A percentile compares a stretch with the other conserved stretches of the same genome.
Evolutionary conservation across 1,284 basidiomycete species (phyloP).

Genomic region (Cronartium ribicola): DNA sequence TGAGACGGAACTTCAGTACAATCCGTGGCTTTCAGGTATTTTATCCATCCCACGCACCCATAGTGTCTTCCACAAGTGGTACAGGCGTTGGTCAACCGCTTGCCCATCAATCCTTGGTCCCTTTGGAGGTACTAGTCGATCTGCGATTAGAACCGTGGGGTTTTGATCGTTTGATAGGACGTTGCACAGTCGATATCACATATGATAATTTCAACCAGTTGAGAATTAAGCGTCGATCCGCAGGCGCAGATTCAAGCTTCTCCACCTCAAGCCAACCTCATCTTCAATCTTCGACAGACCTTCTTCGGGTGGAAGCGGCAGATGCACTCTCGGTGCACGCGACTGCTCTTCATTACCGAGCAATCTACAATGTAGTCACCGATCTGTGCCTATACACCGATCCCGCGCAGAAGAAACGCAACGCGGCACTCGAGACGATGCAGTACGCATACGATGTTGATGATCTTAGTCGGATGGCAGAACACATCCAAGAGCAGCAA

Average conservation of each 20-base stretch:
- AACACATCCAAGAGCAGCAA: conserved; percentile 41
- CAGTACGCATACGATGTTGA: conserved; percentile 57
- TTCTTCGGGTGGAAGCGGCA: conserved; percentile 36
- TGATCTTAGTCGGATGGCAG: conserved; percentile 39
- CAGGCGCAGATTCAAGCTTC: conserved; percentile 38
- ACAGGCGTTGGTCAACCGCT: conserved; percentile 18
- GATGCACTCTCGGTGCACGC: conserved; percentile 73
- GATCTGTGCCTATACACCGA: conserved; percentile 84
- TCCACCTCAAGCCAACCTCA: conserved; percentile 38
- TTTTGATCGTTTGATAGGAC: conserved; percentile 84
- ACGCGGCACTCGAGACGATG: conserved; percentile 74
- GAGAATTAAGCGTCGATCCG: conserved; percentile 53
- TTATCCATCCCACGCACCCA: conserved; percentile 59
- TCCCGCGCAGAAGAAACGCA: conserved; percentile 69
- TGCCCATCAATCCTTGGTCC: conserved; percentile 57
- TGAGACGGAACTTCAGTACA: conserved; percentile 73
- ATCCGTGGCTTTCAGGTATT: conserved; percentile 82
- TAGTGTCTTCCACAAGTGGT: conserved; percentile 12
- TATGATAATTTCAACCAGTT: conserved; percentile 95
- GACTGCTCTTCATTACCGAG: conserved; percentile 76
- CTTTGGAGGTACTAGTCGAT: conserved; percentile 83
- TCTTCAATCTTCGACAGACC: conserved; percentile 39
- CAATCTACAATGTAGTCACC: conserved; percentile 81
- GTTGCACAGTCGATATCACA: conserved; percentile 76
- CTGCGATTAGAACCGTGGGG: conserved; percentile 71